phyloP scores from a whole-genome alignment of 495 filamentous ascomycete species.

The Baudoinia panamericana region DNA sequence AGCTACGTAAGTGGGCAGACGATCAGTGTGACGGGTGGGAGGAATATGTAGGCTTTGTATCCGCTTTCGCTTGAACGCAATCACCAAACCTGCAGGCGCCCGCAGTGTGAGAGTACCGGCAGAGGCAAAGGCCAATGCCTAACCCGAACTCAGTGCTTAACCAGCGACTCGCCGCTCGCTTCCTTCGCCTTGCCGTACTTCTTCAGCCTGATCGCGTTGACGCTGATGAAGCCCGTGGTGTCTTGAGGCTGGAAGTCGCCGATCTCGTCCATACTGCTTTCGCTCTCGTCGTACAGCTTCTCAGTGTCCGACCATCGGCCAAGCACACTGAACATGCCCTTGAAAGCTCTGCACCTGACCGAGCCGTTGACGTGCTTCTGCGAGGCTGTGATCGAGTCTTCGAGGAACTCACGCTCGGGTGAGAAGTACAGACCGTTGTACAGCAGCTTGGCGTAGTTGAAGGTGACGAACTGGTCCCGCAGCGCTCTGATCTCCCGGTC shows the following conservation, averaged over 20 bases:
- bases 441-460: constrained; percentile 58
- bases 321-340: constrained; percentile 61
- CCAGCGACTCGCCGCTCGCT: constrained; percentile 40
- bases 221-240: constrained; percentile 66
- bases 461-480: constrained; percentile 63
- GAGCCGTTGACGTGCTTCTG: constrained; percentile 48
- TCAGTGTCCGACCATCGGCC: constrained; percentile 63
- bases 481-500: constrained; percentile 74
- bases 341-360: constrained; percentile 62
- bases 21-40: constrained; percentile 67
- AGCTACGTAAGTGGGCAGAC: constrained; percentile 77
- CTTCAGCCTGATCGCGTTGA: constrained; percentile 77
- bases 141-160: constrained; percentile 10
- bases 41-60: constrained; percentile 12
- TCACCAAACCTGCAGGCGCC: no score
- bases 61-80: not conserved
- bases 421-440: constrained; percentile 81
- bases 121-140: no score
- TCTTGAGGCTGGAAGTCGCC: constrained; percentile 64
- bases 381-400: constrained; percentile 55
- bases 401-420: constrained; percentile 65
- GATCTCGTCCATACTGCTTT: constrained; percentile 80
- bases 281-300: constrained; percentile 73
- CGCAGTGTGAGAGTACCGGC: no score
- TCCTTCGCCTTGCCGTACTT: constrained; percentile 69